phyloP scores from a whole-genome alignment of 2,329 filamentous ascomycete genomes.

The Dothideomycetidae sp. region DNA sequence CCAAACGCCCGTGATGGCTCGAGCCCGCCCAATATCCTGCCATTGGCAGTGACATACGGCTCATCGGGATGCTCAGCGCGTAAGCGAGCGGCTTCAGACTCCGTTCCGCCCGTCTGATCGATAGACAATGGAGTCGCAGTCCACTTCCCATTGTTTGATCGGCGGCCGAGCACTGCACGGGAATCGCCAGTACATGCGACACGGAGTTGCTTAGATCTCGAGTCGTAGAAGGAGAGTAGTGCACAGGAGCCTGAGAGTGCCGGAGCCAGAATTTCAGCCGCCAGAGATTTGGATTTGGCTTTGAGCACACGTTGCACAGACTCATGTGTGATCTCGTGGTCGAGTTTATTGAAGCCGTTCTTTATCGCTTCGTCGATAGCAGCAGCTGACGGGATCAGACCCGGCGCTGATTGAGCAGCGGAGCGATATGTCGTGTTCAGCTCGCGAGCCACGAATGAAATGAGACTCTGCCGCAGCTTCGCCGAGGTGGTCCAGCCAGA shows the following conservation, averaged over 20 bases:
- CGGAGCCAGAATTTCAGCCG: slow-evolving; percentile 80
- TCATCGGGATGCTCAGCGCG: slow-evolving; percentile 80
- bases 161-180: slow-evolving; percentile 79
- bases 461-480: slow-evolving; percentile 81
- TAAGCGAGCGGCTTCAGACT: slow-evolving; percentile 68
- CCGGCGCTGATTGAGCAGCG: slow-evolving; percentile 42
- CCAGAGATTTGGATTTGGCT: slow-evolving; percentile 74
- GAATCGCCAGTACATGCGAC: slow-evolving; percentile 94
- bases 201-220: slow-evolving; percentile 68
- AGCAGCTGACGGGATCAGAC: slow-evolving; percentile 56
- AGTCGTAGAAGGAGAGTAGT: slow-evolving; percentile 91
- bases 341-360: slow-evolving; percentile 71
- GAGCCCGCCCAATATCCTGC: slow-evolving; percentile 77
- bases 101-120: slow-evolving; percentile 85
- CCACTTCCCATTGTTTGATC: slow-evolving; percentile 72
- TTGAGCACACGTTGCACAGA: slow-evolving; percentile 86
- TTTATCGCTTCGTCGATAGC: slow-evolving; percentile 87
- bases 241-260: slow-evolving; percentile 96
- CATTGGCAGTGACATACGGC: slow-evolving; percentile 72
- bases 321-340: slow-evolving; percentile 87
- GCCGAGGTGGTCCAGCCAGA: slow-evolving; percentile 97
- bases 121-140: slow-evolving; percentile 76
- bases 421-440: slow-evolving; percentile 84
- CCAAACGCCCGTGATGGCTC: slow-evolving; percentile 92
- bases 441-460: slow-evolving; percentile 83